Evolutionary conservation across 2,329 filamentous ascomycete species (phyloP).

Genomic region (Dactylellina cionopaga): DNA sequence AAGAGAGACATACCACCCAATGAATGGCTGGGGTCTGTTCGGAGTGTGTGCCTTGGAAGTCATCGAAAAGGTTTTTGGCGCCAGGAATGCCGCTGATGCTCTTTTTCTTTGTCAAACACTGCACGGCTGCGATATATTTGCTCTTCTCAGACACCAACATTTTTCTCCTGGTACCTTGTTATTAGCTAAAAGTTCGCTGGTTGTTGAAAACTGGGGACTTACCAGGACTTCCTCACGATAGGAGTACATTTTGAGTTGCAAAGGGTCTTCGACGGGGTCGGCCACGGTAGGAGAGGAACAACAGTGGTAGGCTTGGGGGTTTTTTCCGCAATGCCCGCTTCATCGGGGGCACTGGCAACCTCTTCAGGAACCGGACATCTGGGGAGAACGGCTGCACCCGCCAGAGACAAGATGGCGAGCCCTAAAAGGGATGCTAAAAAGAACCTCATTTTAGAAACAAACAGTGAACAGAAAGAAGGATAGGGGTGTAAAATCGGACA

Average conservation of each 20-base stretch:
- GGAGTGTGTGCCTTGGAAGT: constrained; percentile 53
- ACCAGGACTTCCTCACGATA: constrained; percentile 30
- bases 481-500: too few relatives aligned
- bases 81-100: constrained; percentile 42
- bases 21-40: constrained; percentile 48
- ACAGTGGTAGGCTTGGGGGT: neutral
- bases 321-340: too few relatives aligned
- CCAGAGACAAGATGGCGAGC: too few relatives aligned
- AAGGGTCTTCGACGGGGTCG: constrained; percentile 6
- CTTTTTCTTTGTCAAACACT: constrained; percentile 38
- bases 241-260: constrained; percentile 19
- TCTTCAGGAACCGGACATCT: too few relatives aligned
- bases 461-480: too few relatives aligned
- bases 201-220: neutral
- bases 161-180: constrained; percentile 45
- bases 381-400: too few relatives aligned
- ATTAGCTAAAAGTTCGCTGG: neutral
- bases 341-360: too few relatives aligned
- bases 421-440: too few relatives aligned
- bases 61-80: constrained; percentile 47
- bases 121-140: constrained; percentile 50
- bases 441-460: too few relatives aligned
- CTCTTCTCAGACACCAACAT: constrained; percentile 44
- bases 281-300: constrained; percentile 12
- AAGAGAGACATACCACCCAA: constrained; percentile 28